Percentiles rank a stretch among this genome's conserved stretches.
Conservation (phyloP, 1,139 yeast species). For the Blastobotrys buckinghamii region DNA sequence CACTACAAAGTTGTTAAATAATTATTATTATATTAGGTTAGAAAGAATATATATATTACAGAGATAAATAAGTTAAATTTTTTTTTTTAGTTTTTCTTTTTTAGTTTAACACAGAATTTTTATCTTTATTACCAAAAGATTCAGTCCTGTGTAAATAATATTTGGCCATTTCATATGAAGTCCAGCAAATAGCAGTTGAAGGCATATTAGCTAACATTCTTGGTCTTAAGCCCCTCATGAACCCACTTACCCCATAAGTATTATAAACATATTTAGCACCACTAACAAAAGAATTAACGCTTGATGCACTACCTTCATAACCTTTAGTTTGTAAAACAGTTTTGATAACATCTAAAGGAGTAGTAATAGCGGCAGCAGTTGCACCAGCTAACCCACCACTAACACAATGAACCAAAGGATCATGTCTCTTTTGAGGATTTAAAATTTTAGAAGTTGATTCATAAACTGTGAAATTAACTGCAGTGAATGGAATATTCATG, state of each 20-base stretch:
- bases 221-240: conserved; percentile 82
- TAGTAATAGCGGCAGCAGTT: conserved; percentile 90
- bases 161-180: conserved; percentile 97
- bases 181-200: conserved; percentile 96
- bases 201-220: conserved; percentile 93
- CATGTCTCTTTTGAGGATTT: conserved; percentile 74
- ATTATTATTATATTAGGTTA: background rate
- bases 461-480: conserved; percentile 88
- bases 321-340: conserved; percentile 82
- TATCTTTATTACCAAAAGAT: conserved; percentile 7
- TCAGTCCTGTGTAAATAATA: conserved; percentile 39
- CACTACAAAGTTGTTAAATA: conserved; percentile 2
- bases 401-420: conserved; percentile 87
- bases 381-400: conserved; percentile 97
- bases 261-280: conserved; percentile 67
- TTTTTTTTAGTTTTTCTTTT: background rate
- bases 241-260: conserved; percentile 64
- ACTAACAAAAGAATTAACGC: conserved; percentile 58
- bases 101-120: background rate
- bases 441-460: conserved; percentile 73
- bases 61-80: conserved; percentile 1
- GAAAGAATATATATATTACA: conserved; percentile 4
- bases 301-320: conserved; percentile 32
- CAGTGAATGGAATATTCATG: conserved; percentile 94
- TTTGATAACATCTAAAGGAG: conserved; percentile 92